These are phyloP conservation scores for Taiozyma onychis DNA, from an alignment of 1,139 yeast species.

Conservation along the genomic window DNA sequence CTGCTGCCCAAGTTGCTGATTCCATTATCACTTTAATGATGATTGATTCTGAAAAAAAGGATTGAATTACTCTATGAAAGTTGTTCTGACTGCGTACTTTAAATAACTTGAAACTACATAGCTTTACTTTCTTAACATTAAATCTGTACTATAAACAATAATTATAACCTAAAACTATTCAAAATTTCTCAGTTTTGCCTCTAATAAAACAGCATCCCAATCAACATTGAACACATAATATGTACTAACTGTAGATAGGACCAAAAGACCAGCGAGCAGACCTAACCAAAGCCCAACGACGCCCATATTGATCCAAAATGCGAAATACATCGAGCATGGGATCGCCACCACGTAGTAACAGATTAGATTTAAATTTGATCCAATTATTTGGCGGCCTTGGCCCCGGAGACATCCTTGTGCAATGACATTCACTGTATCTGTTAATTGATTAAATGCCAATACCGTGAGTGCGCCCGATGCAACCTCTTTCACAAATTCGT, in stretches of 20 bases:
- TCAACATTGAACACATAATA: conserved; percentile 43
- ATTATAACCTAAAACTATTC: background rate
- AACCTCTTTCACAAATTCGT: conserved; percentile 35
- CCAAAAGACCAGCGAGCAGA: conserved; percentile 49
- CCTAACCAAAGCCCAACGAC: conserved; percentile 68
- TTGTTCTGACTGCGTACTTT: background rate
- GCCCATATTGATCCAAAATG: conserved; percentile 42
- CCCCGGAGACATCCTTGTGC: conserved; percentile 60
- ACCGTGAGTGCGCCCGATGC: conserved; percentile 46
- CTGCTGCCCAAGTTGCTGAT: conserved; percentile 50
- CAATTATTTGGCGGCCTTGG: conserved; percentile 63
- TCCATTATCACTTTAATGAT: conserved; percentile 40
- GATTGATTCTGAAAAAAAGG: conserved; percentile 3
- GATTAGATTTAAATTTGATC: conserved; percentile 52
- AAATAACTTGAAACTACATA: background rate
- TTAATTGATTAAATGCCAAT: conserved; percentile 54
- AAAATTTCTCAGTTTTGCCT: conserved; percentile 30
- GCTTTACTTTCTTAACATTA: no score
- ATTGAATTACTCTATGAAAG: conserved; percentile 8
- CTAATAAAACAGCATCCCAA: conserved; percentile 54
- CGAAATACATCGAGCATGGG: conserved; percentile 50
- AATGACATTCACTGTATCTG: conserved; percentile 49
- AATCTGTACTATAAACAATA: background rate
- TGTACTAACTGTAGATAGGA: conserved; percentile 41
- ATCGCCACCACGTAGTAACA: conserved; percentile 55